Conservation (phyloP, 176 grass and related monocot genomes). For the Musa itinerans region DNA sequence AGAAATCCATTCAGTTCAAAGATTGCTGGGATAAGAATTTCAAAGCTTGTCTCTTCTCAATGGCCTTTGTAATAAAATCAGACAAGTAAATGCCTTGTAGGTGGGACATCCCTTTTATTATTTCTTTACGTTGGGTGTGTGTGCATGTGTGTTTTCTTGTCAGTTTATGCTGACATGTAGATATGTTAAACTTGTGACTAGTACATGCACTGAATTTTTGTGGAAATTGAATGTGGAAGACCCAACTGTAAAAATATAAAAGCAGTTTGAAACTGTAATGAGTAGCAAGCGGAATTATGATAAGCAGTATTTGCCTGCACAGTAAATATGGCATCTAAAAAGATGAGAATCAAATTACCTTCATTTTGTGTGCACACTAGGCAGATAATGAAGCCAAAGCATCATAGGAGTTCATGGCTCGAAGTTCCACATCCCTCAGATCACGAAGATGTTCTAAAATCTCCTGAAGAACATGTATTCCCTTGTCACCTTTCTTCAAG, state of each 20-base stretch:
- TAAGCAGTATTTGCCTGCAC: not conserved
- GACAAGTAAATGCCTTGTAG: not conserved
- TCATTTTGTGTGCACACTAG: conserved; percentile 26
- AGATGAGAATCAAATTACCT: conserved; percentile 27
- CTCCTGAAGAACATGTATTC: conserved; percentile 69
- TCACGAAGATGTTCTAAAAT: conserved; percentile 90
- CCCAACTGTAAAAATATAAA: not conserved
- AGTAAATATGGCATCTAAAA: not conserved
- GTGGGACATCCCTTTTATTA: too few relatives aligned
- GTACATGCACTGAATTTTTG: too few relatives aligned
- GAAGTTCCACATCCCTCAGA: conserved; percentile 75
- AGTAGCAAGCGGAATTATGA: not conserved
- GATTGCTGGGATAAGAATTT: not conserved
- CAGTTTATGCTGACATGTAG: too few relatives aligned
- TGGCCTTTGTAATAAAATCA: not conserved
- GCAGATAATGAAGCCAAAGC: conserved; percentile 34
- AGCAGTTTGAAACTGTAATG: not conserved
- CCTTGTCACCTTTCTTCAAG: conserved; percentile 72
- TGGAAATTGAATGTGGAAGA: not conserved
- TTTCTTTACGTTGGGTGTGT: too few relatives aligned
- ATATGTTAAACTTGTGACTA: too few relatives aligned
- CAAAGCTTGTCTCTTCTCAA: not conserved
- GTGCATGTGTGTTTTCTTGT: too few relatives aligned
- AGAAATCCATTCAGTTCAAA: not conserved
- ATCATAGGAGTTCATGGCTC: conserved; percentile 45